Evolutionary conservation across 345 rosid species (phyloP).

Genomic region (Carallia pectinifolia): DNA sequence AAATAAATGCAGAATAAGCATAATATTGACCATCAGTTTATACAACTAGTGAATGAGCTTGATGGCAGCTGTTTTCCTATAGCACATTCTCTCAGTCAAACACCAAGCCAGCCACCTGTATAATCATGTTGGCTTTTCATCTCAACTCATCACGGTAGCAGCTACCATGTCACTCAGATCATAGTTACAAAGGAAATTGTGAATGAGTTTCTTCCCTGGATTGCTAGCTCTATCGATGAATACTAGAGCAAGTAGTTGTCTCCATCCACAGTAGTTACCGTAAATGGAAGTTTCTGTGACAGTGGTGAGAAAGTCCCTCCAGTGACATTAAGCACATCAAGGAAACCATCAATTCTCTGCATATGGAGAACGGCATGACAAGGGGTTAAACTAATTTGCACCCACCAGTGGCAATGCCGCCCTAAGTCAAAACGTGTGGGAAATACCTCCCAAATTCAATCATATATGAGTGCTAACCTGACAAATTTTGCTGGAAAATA

Average conservation of each 20-base stretch:
- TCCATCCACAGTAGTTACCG: constrained; percentile 31
- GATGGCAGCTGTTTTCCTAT: neutral
- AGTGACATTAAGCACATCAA: constrained; percentile 82
- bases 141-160: too few relatives aligned
- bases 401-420: too few relatives aligned
- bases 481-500: constrained; percentile 53
- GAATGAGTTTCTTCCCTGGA: too few relatives aligned
- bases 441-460: neutral
- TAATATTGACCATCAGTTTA: neutral
- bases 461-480: constrained; percentile 50
- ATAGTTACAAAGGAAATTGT: too few relatives aligned
- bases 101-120: constrained; percentile 12
- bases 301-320: constrained; percentile 86
- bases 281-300: constrained; percentile 85
- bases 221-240: constrained; percentile 70
- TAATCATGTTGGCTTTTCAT: too few relatives aligned
- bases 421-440: constrained; percentile 4
- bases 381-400: neutral
- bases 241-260: constrained; percentile 64
- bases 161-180: too few relatives aligned
- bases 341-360: constrained; percentile 85
- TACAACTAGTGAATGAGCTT: neutral
- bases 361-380: constrained; percentile 14
- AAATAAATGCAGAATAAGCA: neutral
- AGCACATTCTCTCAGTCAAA: neutral